A percentile compares a stretch with the other conserved stretches of the same genome.
phyloP scores from a whole-genome alignment of 371 early-diverging fungal genomes.

The Batrachochytrium dendrobatidis region DNA sequence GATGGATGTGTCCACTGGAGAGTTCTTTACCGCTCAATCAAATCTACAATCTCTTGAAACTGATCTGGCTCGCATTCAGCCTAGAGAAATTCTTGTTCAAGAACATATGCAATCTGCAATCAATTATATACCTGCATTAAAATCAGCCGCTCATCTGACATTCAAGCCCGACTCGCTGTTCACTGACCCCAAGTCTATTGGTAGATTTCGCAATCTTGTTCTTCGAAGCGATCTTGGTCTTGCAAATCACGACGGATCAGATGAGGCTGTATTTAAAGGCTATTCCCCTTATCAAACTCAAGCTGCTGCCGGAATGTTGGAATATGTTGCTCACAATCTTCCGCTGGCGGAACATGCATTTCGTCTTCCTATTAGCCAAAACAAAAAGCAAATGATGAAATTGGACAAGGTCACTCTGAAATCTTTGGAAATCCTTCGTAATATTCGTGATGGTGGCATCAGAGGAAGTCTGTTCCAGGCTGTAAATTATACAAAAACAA shows the following conservation, averaged over 20 bases:
- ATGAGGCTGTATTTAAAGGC: not conserved
- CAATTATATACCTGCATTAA: not conserved
- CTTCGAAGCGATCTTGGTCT: not conserved
- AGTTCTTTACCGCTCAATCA: constrained; percentile 63
- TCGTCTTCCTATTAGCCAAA: constrained; percentile 4
- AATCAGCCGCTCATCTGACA: not conserved
- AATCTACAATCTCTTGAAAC: constrained; percentile 41
- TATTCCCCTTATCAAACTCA: constrained; percentile 5
- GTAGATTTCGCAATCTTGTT: not conserved
- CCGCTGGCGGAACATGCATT: constrained; percentile 18
- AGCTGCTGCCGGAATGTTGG: constrained; percentile 39
- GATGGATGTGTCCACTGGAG: constrained; percentile 88
- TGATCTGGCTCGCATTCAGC: constrained; percentile 75
- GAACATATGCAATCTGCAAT: constrained; percentile 9
- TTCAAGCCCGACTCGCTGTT: not conserved
- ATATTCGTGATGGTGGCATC: constrained; percentile 19
- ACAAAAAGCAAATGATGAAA: constrained; percentile 26
- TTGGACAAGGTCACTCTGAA: constrained; percentile 42
- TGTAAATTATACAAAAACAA: constrained; percentile 70
- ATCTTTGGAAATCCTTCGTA: constrained; percentile 43
- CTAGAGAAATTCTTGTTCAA: constrained; percentile 71
- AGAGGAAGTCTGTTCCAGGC: constrained; percentile 58
- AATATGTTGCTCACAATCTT: constrained; percentile 39
- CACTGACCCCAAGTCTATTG: not conserved
- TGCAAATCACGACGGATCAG: not conserved